Conservation (phyloP, 805 yeast species). For the Cyberlindnera japonica region DNA sequence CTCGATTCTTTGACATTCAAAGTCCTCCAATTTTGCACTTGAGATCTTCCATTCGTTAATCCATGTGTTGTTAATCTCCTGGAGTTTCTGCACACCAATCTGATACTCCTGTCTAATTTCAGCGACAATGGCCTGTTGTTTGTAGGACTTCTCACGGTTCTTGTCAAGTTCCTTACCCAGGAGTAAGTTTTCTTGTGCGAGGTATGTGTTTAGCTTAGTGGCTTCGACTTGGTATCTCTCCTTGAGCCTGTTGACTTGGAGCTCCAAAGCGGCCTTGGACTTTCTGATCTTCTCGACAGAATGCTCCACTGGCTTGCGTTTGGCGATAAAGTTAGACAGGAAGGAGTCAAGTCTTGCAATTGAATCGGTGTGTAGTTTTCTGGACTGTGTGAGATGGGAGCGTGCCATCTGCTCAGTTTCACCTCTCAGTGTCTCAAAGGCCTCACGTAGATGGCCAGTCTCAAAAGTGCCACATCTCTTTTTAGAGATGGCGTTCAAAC, state of each 20-base stretch:
- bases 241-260: conserved; percentile 37
- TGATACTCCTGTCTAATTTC: conserved; percentile 54
- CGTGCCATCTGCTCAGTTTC: conserved; percentile 60
- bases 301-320: conserved; percentile 52
- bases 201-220: conserved; percentile 51
- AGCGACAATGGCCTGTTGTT: conserved; percentile 40
- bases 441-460: conserved; percentile 53
- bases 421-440: conserved; percentile 53
- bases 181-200: conserved; percentile 61
- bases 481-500: conserved; percentile 47
- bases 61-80: conserved; percentile 60
- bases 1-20: conserved; percentile 72
- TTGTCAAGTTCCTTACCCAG: conserved; percentile 72
- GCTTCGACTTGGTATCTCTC: conserved; percentile 56
- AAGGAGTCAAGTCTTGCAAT: conserved; percentile 51
- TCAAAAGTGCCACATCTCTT: conserved; percentile 53
- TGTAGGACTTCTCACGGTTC: conserved; percentile 51
- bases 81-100: conserved; percentile 46
- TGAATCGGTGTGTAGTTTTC: conserved; percentile 49
- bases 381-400: conserved; percentile 50
- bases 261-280: conserved; percentile 38
- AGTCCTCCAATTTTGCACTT: conserved; percentile 56
- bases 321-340: conserved; percentile 45
- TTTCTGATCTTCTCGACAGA: conserved; percentile 52
- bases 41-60: conserved; percentile 67